Base-by-base conservation (phyloP, 2,329 filamentous ascomycete species). In the Emericellopsis atlantica region DNA sequence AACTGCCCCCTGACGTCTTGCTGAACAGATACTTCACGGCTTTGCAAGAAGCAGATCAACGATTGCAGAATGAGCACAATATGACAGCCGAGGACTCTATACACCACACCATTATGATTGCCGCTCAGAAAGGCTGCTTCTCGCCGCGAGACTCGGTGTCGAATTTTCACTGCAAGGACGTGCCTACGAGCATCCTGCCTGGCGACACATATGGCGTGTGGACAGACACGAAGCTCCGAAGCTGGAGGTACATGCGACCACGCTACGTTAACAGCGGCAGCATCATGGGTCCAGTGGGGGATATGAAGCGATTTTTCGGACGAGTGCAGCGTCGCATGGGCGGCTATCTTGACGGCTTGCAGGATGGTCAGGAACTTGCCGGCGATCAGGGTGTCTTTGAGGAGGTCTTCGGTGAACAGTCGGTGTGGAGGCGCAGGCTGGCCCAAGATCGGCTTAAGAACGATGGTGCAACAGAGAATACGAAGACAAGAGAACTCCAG, bases 321-420 rank as follows among this genome's bases (percentile, higher is more conserved):
- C 47, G 51, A 21, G 18, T 21, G 4, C 18, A 21, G 18, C 18
- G 18, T 21, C 18, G 18, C 18, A 21, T 21, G 18, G 18, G 18
- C 18, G 18, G 18, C 5, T 21, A 21, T 21, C 18, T 21, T 21
- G 18, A 21, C 18, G 18, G 18, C 4, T 21, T 21, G n/a, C 18
- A 5, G 18, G 18, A 21, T 21, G 18, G 3, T 21, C 18, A 21
- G 18, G 38, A 48, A 6, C 44, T 58, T 1, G 47, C 45, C 10
- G 52, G 55, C n/a, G 56, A 59, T 26, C 56, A 59, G 38, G 54
- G 54, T 9, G 45, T 59, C 12, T 52, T 56, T 21, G 54, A 49
- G n/a, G 50, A 57, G 36, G 46, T 59, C 0, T 54, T 56, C 36
- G 54, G 53, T 3, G 54, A 56, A 34, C 49, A 52, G 39, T 48